Base-by-base conservation (phyloP, 129 eudicot genomes). In the Pittosporum tobira region DNA sequence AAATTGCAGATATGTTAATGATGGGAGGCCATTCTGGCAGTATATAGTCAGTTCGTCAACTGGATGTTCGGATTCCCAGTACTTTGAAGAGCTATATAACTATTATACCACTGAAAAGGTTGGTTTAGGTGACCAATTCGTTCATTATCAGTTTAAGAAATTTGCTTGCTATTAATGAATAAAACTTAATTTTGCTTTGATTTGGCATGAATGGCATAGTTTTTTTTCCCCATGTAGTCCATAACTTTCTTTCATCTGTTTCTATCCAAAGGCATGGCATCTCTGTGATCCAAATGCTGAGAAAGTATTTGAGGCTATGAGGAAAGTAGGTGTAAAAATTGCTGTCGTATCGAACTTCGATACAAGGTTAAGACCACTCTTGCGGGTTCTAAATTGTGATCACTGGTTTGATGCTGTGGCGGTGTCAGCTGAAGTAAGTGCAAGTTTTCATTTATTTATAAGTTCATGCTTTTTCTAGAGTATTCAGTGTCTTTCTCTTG, bases 391-490 rank as follows among this genome's bases (percentile, higher is more conserved):
- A 15, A 84, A 87, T 50, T 87, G 99, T 59, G 99, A 93, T 52
- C 84, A 93, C 76, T 93, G 99, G 99, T 93, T 93, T 57, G 99
- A 93, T 71, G 99, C 96, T 11, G 77, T 93, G 52, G 96, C 99
- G 48, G 96, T 87, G 57, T 93, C 99, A 7, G 96, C 99, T 65
- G 99, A 93, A 75, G 99, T 93, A 74, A 73, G 84, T 78, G 26
- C 3, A 43, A 18, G 2, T 62, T 57, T 61, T n/a, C n/a, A 11
- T 29, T 61, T 59, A 18, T 51, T 48, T 15, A 52, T 21, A 19
- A 20, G 10, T 36, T 25, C 56, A 6, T 31, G 24, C 12, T 34
- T 11, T 4, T 28, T 42, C 48, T 52, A 5, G 37, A 26, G 23
- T 34, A 24, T 49, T 59, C 27, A 60, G 37, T 12, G 55, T 15